These are phyloP conservation scores for Salix brachista DNA, from an alignment of 345 rosid genomes.

Conservation along the genomic window DNA sequence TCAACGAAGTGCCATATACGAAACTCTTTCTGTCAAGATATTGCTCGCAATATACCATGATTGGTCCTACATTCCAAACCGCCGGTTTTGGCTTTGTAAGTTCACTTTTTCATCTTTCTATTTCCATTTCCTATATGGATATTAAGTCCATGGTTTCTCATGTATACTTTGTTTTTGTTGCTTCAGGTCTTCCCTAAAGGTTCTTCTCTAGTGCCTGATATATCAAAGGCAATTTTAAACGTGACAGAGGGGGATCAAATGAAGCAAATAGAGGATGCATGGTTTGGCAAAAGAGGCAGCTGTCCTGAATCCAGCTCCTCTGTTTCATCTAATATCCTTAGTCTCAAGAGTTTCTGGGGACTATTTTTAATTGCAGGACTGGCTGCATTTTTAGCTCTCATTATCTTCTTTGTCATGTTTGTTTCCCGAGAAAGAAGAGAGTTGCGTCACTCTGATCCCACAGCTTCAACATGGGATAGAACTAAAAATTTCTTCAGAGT, in stretches of 20 bases:
- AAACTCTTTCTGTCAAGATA: slow-evolving; percentile 20
- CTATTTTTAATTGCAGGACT: slow-evolving; percentile 16
- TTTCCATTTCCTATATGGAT: not conserved
- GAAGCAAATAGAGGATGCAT: not conserved
- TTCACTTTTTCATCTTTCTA: not conserved
- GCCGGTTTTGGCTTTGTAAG: slow-evolving; percentile 43
- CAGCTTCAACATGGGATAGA: not conserved
- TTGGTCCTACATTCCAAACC: slow-evolving; percentile 18
- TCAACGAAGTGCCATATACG: slow-evolving; percentile 29
- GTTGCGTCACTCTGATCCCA: not conserved
- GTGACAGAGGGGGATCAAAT: slow-evolving; percentile 12
- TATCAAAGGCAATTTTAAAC: slow-evolving; percentile 12
- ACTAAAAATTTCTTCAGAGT: not conserved
- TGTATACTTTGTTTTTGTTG: too few relatives aligned
- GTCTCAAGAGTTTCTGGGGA: slow-evolving; percentile 17
- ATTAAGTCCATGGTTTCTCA: too few relatives aligned
- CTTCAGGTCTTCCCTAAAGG: not conserved
- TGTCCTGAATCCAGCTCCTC: not conserved
- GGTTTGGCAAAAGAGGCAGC: slow-evolving; percentile 1
- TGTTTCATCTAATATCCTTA: not conserved
- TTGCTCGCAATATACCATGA: slow-evolving; percentile 20
- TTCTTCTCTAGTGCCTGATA: slow-evolving; percentile 11
- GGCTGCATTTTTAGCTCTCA: not conserved
- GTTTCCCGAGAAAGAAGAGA: not conserved
- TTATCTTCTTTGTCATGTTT: not conserved